phyloP scores from a whole-genome alignment of 352 stramenopile species.

The Phytophthora ramorum region DNA sequence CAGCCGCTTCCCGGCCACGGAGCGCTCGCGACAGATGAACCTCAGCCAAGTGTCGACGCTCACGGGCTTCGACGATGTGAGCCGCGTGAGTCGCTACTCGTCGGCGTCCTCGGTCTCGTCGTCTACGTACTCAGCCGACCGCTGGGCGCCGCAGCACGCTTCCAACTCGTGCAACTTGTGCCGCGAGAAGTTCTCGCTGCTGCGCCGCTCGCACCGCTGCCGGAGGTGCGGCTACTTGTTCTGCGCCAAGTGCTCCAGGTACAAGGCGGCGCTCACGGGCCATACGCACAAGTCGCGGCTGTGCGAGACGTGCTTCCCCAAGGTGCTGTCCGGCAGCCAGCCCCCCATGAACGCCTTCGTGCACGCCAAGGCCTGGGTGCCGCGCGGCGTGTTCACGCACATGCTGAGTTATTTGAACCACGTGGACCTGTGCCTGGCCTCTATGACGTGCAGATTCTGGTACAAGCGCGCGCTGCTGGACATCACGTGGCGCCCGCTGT shows the following conservation, averaged over 20 bases:
- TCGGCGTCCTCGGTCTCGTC: constrained; percentile 51
- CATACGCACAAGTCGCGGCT: constrained; percentile 89
- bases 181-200: constrained; percentile 82
- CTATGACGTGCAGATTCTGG: constrained; percentile 89
- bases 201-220: constrained; percentile 83
- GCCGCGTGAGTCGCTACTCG: constrained; percentile 69
- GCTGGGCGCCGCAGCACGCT: constrained; percentile 75
- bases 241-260: constrained; percentile 86
- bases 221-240: constrained; percentile 82
- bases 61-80: constrained; percentile 54
- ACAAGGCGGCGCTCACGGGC: constrained; percentile 73
- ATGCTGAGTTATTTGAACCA: constrained; percentile 91
- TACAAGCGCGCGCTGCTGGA: constrained; percentile 87
- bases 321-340: constrained; percentile 76
- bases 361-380: constrained; percentile 87
- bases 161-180: constrained; percentile 82
- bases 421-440: constrained; percentile 83
- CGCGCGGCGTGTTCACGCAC: constrained; percentile 84
- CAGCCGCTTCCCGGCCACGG: constrained; percentile 36
- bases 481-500: constrained; percentile 87
- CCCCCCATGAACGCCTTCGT: constrained; percentile 88
- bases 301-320: constrained; percentile 87
- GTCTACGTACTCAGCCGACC: constrained; percentile 46
- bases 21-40: constrained; percentile 57
- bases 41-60: constrained; percentile 49